Conservation (phyloP, 306 rosid genomes). For the Cicer pinnatifidum region DNA sequence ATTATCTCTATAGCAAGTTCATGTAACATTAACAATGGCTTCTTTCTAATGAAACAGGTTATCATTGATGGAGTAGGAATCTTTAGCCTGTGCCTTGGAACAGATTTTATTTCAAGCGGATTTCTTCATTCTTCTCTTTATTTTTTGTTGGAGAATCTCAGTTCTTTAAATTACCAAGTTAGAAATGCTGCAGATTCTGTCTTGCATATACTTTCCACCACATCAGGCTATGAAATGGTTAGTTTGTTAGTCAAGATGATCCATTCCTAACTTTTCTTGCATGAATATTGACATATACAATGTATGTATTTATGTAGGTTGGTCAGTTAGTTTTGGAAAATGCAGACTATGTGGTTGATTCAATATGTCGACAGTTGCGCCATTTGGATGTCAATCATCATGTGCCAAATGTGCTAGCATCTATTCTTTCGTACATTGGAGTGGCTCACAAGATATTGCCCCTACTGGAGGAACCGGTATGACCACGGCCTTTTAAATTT, state of each 20-base stretch:
- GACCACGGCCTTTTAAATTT: constrained; percentile 20
- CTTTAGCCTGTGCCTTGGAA: constrained; percentile 76
- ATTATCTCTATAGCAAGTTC: constrained; percentile 35
- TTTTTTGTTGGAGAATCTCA: constrained; percentile 87
- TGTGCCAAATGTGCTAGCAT: constrained; percentile 85
- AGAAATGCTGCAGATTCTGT: constrained; percentile 80
- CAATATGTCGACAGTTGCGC: constrained; percentile 83
- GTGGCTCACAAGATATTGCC: constrained; percentile 89
- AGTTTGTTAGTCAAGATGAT: constrained; percentile 42
- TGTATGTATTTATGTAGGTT: constrained; percentile 62
- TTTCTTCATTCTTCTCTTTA: constrained; percentile 94
- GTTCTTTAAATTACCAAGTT: constrained; percentile 69
- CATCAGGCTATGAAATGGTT: constrained; percentile 71
- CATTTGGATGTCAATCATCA: constrained; percentile 85
- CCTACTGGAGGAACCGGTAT: constrained; percentile 89
- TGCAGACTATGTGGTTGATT: constrained; percentile 95
- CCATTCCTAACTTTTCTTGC: constrained; percentile 17
- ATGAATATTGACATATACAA: constrained; percentile 33
- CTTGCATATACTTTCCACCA: constrained; percentile 64
- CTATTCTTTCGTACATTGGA: constrained; percentile 88
- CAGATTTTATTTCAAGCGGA: constrained; percentile 73
- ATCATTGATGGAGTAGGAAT: constrained; percentile 91
- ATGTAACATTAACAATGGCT: constrained; percentile 41
- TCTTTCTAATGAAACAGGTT: constrained; percentile 69
- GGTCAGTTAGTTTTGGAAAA: constrained; percentile 76